Percentiles rank a stretch among this genome's conserved stretches.
Conservation (phyloP, 2,329 filamentous ascomycete genomes). For the Calonectria naviculata region DNA sequence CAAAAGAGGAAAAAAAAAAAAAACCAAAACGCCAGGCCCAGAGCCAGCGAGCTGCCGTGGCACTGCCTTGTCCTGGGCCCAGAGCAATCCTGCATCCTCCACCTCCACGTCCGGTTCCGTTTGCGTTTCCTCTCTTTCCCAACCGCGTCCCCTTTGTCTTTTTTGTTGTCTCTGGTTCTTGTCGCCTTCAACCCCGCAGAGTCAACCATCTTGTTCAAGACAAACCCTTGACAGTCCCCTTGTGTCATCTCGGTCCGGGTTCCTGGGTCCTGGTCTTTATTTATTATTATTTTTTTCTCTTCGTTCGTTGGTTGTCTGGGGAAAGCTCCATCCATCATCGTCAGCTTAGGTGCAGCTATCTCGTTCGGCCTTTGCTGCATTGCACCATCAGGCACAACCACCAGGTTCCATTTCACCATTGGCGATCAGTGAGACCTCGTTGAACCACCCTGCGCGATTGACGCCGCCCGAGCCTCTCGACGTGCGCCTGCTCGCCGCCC, state of each 20-base stretch:
- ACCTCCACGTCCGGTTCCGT: slow-evolving; percentile 5
- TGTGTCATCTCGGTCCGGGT: background rate
- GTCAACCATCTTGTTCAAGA: background rate
- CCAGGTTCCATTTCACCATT: background rate
- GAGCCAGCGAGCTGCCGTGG: slow-evolving; percentile 10
- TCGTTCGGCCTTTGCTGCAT: background rate
- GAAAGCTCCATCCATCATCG: background rate
- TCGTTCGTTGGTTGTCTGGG: background rate
- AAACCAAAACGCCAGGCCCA: slow-evolving; percentile 22
- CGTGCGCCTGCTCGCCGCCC: background rate
- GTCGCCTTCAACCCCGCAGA: background rate
- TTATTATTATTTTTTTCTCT: background rate
- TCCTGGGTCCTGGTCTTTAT: background rate
- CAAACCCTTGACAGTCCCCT: background rate
- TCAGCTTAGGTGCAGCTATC: background rate
- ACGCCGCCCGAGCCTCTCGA: background rate
- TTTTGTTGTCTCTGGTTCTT: background rate
- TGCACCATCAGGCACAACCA: background rate
- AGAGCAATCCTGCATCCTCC: slow-evolving; percentile 19
- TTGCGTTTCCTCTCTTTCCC: background rate
- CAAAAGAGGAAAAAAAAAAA: background rate
- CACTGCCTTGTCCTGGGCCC: slow-evolving; percentile 3
- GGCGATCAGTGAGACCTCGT: background rate
- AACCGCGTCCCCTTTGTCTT: background rate
- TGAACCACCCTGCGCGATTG: slow-evolving; percentile 2